phyloP scores from a whole-genome alignment of 2,329 filamentous ascomycete genomes.

The Thelonectria olida region DNA sequence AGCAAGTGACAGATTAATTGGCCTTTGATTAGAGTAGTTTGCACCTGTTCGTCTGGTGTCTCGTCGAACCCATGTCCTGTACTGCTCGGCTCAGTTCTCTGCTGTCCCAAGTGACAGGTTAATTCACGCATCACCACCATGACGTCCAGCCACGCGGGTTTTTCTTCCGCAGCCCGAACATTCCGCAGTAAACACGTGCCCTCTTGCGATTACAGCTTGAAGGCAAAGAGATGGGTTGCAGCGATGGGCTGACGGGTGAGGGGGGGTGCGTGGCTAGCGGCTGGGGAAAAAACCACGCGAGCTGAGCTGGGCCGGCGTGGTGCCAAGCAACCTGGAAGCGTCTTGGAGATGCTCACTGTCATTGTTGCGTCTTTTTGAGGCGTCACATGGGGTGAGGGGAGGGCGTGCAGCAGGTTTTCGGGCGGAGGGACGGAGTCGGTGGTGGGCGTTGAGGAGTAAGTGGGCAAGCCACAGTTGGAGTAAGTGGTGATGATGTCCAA shows the following conservation, averaged over 20 bases:
- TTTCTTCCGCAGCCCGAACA: background rate
- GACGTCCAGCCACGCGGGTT: too few relatives aligned
- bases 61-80: too few relatives aligned
- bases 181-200: background rate
- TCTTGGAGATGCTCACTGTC: too few relatives aligned
- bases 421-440: background rate
- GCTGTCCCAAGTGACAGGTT: too few relatives aligned
- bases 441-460: too few relatives aligned
- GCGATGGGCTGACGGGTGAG: slow-evolving; percentile 7
- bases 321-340: background rate
- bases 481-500: background rate
- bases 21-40: too few relatives aligned
- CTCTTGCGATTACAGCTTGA: background rate
- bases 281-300: background rate
- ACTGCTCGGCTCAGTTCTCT: too few relatives aligned
- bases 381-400: background rate
- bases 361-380: too few relatives aligned
- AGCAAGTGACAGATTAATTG: too few relatives aligned
- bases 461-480: background rate
- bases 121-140: too few relatives aligned
- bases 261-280: slow-evolving; percentile 14
- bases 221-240: background rate
- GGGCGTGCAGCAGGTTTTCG: background rate
- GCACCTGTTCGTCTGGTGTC: too few relatives aligned
- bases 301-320: background rate